These are phyloP conservation scores for Lipomyces anomalus DNA, from an alignment of 805 yeast genomes.

Conservation along the genomic window DNA sequence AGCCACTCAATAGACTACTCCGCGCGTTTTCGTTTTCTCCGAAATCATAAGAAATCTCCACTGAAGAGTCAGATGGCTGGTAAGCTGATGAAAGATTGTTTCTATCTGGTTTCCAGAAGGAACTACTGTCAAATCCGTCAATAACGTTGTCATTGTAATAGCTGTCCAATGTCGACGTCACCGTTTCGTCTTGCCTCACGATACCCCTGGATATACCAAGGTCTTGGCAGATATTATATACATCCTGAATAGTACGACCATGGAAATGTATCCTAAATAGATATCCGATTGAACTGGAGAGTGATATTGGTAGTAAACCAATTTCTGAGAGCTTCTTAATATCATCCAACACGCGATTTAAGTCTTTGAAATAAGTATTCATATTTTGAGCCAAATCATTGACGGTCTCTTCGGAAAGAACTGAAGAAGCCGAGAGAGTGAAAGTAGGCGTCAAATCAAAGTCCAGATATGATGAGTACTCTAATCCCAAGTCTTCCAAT, in stretches of 20 bases:
- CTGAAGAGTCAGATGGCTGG: too few relatives aligned
- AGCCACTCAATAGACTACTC: too few relatives aligned
- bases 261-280: slow-evolving; percentile 61
- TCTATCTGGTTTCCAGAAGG: background rate
- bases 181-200: slow-evolving; percentile 1
- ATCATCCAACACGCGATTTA: slow-evolving; percentile 33
- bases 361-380: slow-evolving; percentile 26
- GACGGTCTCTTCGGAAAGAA: slow-evolving; percentile 43
- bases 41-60: too few relatives aligned
- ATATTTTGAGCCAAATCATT: slow-evolving; percentile 37
- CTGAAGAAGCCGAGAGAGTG: slow-evolving; percentile 38
- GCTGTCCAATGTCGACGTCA: background rate
- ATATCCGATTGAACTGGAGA: slow-evolving; percentile 36
- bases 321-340: slow-evolving; percentile 44
- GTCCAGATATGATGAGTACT: slow-evolving; percentile 44
- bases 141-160: background rate
- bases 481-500: background rate
- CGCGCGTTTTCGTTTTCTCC: too few relatives aligned
- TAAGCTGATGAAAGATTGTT: too few relatives aligned
- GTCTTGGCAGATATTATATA: slow-evolving; percentile 36
- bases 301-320: slow-evolving; percentile 61
- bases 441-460: slow-evolving; percentile 44
- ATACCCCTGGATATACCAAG: slow-evolving; percentile 14
- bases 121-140: background rate
- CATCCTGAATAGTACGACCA: slow-evolving; percentile 54